Evolutionary conservation across 2,329 filamentous ascomycete species (phyloP).

Genomic region (Alternaria infectoria): DNA sequence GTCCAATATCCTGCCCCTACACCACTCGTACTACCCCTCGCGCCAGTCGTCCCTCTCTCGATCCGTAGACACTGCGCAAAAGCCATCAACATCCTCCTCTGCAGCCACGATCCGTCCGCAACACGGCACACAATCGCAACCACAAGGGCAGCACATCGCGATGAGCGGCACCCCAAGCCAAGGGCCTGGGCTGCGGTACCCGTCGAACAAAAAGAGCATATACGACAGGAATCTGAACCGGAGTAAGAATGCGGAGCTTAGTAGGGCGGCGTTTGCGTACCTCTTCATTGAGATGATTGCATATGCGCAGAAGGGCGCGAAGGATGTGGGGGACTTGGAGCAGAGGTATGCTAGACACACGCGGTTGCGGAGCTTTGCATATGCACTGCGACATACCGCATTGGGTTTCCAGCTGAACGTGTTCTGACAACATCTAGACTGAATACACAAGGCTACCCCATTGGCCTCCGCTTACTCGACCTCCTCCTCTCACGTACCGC

Average conservation of each 20-base stretch:
- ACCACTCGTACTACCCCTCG: constrained; percentile 14
- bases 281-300: constrained; percentile 96
- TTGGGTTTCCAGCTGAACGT: no score
- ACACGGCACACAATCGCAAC: constrained; percentile 6
- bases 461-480: constrained; percentile 93
- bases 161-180: constrained; percentile 36
- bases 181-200: constrained; percentile 74
- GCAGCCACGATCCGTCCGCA: constrained; percentile 8
- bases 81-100: constrained; percentile 2
- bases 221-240: constrained; percentile 96
- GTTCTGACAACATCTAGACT: constrained; percentile 60
- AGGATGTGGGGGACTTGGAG: constrained; percentile 91
- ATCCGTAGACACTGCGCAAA: constrained; percentile 1
- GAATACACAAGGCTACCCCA: constrained; percentile 89
- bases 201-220: constrained; percentile 94
- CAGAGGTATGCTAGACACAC: constrained; percentile 67
- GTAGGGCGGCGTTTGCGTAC: constrained; percentile 92
- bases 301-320: constrained; percentile 89
- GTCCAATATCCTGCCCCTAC: constrained; percentile 30
- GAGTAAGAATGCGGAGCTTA: constrained; percentile 84
- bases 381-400: background rate
- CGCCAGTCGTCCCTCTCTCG: constrained; percentile 17
- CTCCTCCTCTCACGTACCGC: constrained; percentile 79
- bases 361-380: background rate
- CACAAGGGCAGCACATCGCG: constrained; percentile 20